phyloP scores from a whole-genome alignment of 805 yeast genomes.

The Tetrapisispora taiwanensis region DNA sequence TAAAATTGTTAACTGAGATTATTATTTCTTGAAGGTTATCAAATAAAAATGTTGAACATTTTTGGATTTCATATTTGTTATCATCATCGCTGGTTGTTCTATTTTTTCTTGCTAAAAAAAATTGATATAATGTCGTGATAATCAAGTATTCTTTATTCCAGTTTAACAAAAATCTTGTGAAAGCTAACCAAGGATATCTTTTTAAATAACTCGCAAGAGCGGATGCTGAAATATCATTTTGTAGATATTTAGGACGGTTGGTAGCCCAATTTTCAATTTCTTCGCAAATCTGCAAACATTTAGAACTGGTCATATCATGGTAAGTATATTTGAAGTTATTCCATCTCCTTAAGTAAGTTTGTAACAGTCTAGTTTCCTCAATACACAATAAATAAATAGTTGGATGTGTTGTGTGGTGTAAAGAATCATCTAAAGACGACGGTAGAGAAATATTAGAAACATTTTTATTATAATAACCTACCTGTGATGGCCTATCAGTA shows the following conservation, averaged over 20 bases:
- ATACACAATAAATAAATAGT: slow-evolving; percentile 51
- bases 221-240: slow-evolving; percentile 31
- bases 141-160: slow-evolving; percentile 54
- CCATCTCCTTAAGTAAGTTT: slow-evolving; percentile 18
- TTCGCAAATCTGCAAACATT: slow-evolving; percentile 37
- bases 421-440: slow-evolving; percentile 39
- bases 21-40: slow-evolving; percentile 46
- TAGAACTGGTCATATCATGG: slow-evolving; percentile 1
- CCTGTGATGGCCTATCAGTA: slow-evolving; percentile 46
- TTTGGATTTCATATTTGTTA: slow-evolving; percentile 22
- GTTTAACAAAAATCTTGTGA: slow-evolving; percentile 41
- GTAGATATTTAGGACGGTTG: slow-evolving; percentile 39
- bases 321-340: not conserved
- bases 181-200: slow-evolving; percentile 49
- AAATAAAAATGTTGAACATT: slow-evolving; percentile 39
- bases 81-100: slow-evolving; percentile 32
- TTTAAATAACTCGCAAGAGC: slow-evolving; percentile 29
- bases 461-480: not conserved
- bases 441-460: slow-evolving; percentile 27
- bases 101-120: slow-evolving; percentile 41
- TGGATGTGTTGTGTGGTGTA: slow-evolving; percentile 31
- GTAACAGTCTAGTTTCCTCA: slow-evolving; percentile 42
- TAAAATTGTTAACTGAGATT: slow-evolving; percentile 36
- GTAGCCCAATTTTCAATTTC: slow-evolving; percentile 33
- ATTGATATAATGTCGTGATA: slow-evolving; percentile 45